These are phyloP conservation scores for Macrotyloma uniflorum DNA, from an alignment of 306 rosid genomes.

Conservation along the genomic window DNA sequence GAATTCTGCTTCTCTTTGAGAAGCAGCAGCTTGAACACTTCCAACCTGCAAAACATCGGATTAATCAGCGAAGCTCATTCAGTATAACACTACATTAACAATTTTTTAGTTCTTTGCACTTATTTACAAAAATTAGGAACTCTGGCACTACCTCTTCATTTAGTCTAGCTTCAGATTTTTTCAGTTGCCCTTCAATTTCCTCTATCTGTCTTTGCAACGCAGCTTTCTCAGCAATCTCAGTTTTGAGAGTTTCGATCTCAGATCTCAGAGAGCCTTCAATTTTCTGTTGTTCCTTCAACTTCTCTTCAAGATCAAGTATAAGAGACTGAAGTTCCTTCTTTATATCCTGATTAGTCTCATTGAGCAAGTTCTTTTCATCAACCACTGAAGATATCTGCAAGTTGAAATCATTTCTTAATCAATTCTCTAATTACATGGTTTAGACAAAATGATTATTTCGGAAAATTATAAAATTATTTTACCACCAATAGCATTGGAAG, in stretches of 20 bases:
- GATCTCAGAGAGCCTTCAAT: constrained; percentile 60
- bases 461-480: constrained; percentile 20
- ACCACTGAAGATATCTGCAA: constrained; percentile 72
- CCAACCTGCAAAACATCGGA: constrained; percentile 57
- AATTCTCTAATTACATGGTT: neutral
- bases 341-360: constrained; percentile 65
- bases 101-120: neutral
- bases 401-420: constrained; percentile 35
- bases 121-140: constrained; percentile 9
- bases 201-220: constrained; percentile 57
- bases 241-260: constrained; percentile 67
- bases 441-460: neutral
- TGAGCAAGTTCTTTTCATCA: constrained; percentile 82
- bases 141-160: constrained; percentile 68
- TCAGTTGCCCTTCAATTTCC: constrained; percentile 70
- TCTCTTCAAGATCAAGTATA: constrained; percentile 69
- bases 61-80: constrained; percentile 26
- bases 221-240: constrained; percentile 66
- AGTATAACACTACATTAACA: neutral
- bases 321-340: constrained; percentile 73
- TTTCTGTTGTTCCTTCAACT: constrained; percentile 66
- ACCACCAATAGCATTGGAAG: neutral
- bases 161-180: constrained; percentile 60
- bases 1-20: constrained; percentile 68
- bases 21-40: constrained; percentile 57